phyloP scores from a whole-genome alignment of 2,329 filamentous ascomycete species.

The Talaromyces verruculosus region DNA sequence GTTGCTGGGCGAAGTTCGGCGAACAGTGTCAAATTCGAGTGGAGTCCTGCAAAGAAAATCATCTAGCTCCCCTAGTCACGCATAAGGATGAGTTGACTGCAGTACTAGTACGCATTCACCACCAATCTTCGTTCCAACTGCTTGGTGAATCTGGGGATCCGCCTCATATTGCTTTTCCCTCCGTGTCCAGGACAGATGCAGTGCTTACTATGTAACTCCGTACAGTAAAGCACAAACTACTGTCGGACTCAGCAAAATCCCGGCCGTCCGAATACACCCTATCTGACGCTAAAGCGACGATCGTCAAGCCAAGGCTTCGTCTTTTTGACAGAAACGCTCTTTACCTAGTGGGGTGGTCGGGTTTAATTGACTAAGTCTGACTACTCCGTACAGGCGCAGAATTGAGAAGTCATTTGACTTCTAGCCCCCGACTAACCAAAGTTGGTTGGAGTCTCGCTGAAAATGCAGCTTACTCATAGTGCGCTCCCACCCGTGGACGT shows the following conservation, averaged over 20 bases:
- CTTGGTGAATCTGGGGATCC: constrained; percentile 5
- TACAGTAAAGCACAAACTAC: neutral
- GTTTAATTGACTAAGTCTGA: neutral
- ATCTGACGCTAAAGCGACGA: constrained; percentile 13
- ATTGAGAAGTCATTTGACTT: constrained; percentile 17
- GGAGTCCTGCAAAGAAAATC: constrained; percentile 16
- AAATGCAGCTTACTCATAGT: constrained; percentile 4
- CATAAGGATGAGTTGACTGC: neutral
- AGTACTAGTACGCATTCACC: constrained; percentile 8
- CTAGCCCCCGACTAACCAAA: neutral
- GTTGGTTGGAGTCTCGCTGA: neutral
- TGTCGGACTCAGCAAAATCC: constrained; percentile 8
- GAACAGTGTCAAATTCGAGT: constrained; percentile 5
- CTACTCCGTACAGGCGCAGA: constrained; percentile 7
- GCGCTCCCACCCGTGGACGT: neutral
- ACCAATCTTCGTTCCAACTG: neutral
- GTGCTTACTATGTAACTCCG: neutral
- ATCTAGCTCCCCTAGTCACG: neutral
- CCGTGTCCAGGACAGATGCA: neutral
- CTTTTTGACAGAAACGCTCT: constrained; percentile 13
- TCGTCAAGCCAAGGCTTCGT: constrained; percentile 11
- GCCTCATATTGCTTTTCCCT: constrained; percentile 13
- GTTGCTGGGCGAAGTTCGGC: neutral
- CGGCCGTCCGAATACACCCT: constrained; percentile 3
- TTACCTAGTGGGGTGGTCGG: neutral